Conservation (phyloP, 257 asterid species). For the Ligustrum vulgare region DNA sequence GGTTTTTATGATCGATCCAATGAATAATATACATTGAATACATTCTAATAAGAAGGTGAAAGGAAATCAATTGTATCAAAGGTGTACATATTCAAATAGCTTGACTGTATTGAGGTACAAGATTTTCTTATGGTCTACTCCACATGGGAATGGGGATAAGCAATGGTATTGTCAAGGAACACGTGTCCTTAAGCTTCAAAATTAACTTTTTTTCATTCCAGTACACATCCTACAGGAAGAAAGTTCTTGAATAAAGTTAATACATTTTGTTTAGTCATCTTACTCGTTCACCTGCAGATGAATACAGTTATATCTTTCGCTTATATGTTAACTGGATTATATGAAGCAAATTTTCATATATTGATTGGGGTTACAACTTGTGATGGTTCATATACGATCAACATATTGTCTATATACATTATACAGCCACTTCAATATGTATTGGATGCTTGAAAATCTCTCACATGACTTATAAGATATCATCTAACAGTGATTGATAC, state of each 20-base stretch:
- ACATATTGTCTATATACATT: neutral
- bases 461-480: conserved; percentile 4
- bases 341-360: neutral
- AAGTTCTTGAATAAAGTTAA: neutral
- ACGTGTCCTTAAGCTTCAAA: neutral
- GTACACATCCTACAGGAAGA: neutral
- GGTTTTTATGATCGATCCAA: neutral
- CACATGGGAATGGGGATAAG: neutral
- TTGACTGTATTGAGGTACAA: neutral
- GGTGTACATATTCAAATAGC: neutral
- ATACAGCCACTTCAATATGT: neutral
- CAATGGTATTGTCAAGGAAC: neutral
- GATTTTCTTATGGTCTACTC: neutral
- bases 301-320: neutral
- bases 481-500: conserved; percentile 13
- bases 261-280: neutral
- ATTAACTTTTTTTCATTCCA: neutral
- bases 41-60: neutral
- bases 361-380: neutral
- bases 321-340: neutral
- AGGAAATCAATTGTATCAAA: neutral
- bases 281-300: neutral
- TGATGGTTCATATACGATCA: neutral
- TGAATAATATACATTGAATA: neutral
- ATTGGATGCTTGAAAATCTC: neutral